Evolutionary conservation across 73 alveolate genomes (phyloP).

Genomic region (Paramecium octaurelia): DNA sequence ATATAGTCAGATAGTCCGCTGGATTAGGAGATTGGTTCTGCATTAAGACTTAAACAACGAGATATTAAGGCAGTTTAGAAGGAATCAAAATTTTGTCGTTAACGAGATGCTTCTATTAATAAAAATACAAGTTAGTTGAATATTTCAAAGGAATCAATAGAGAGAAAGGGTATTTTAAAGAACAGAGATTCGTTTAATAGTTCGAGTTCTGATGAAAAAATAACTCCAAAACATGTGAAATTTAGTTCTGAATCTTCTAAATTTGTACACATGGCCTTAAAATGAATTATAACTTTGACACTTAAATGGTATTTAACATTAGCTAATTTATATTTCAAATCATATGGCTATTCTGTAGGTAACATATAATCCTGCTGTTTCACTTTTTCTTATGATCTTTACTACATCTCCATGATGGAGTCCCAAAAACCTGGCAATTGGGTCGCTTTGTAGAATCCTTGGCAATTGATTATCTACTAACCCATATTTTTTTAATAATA

Average conservation of each 20-base stretch:
- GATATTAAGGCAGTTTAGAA: not conserved
- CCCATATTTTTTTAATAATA: not conserved
- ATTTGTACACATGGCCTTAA: not conserved
- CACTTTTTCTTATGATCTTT: constrained; percentile 93
- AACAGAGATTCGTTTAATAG: not conserved
- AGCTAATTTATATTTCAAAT: not conserved
- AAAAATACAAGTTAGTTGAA: not conserved
- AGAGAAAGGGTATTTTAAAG: not conserved
- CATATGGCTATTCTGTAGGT: constrained; percentile 92
- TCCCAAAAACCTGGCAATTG: constrained; percentile 64
- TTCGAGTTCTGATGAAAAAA: not conserved
- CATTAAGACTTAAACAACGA: not conserved
- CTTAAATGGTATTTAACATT: not conserved
- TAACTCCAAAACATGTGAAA: not conserved
- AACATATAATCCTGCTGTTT: constrained; percentile 97
- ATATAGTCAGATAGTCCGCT: not conserved
- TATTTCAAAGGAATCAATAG: not conserved
- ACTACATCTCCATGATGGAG: constrained; percentile 90
- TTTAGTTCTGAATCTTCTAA: not conserved
- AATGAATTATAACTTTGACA: not conserved
- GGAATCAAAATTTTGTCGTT: not conserved
- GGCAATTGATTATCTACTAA: constrained; percentile 10
- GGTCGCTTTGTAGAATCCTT: not conserved
- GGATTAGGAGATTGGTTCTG: not conserved
- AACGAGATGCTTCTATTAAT: not conserved